Evolutionary conservation across 306 rosid species (phyloP).

Genomic region (Pyrus betulifolia): DNA sequence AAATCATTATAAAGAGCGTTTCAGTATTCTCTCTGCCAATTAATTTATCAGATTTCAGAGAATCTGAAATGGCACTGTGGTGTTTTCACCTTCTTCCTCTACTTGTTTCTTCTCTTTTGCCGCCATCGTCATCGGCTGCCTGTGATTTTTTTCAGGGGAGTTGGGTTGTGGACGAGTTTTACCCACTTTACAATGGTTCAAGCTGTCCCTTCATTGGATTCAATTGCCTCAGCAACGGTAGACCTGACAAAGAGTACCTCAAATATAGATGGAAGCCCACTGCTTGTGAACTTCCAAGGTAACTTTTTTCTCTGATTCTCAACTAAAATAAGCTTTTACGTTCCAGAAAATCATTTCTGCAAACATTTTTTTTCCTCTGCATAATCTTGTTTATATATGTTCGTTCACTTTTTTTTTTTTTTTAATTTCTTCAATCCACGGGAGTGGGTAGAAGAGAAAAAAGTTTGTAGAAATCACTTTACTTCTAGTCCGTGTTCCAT

Average conservation of each 20-base stretch:
- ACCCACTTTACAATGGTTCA: slow-evolving; percentile 47
- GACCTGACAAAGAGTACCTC: slow-evolving; percentile 45
- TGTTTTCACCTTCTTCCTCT: not conserved
- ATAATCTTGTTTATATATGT: no score
- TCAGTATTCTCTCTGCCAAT: not conserved
- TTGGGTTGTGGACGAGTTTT: slow-evolving; percentile 33
- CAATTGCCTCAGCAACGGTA: slow-evolving; percentile 48
- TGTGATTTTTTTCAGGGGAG: slow-evolving; percentile 38
- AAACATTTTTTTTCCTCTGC: no score
- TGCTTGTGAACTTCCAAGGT: slow-evolving; percentile 55
- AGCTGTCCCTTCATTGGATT: slow-evolving; percentile 50
- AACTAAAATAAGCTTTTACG: no score
- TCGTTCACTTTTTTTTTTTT: no score
- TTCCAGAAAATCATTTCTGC: no score
- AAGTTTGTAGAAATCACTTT: no score
- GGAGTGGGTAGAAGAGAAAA: no score
- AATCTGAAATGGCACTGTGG: slow-evolving; percentile 3
- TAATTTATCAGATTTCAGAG: not conserved
- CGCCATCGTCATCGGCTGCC: not conserved
- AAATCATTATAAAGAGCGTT: not conserved
- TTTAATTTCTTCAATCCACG: no score
- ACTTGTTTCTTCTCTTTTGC: not conserved
- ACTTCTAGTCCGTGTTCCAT: no score
- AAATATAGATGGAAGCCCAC: slow-evolving; percentile 55
- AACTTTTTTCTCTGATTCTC: not conserved